phyloP scores from a whole-genome alignment of 1,284 basidiomycete species.

The Fistulina hepatica region DNA sequence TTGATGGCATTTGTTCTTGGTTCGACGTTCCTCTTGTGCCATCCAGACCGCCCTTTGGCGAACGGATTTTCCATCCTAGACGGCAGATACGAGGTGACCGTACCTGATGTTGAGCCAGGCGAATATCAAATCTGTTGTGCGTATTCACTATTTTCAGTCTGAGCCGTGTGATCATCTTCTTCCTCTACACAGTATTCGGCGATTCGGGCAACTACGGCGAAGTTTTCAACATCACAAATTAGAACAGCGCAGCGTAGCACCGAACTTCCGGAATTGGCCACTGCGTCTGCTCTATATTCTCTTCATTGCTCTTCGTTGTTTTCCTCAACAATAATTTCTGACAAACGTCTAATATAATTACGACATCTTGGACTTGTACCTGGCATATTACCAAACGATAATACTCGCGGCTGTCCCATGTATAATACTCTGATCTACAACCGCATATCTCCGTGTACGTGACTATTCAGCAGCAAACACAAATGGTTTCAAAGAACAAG shows the following conservation, averaged over 20 bases:
- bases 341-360: conserved; percentile 3
- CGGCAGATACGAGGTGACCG: conserved; percentile 28
- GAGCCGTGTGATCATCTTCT: conserved; percentile 1
- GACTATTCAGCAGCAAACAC: neutral
- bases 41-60: conserved; percentile 29
- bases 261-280: conserved; percentile 5
- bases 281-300: neutral
- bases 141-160: conserved; percentile 14
- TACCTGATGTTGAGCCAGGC: conserved; percentile 29
- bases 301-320: neutral
- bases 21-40: neutral
- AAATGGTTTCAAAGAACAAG: neutral
- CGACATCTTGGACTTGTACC: conserved; percentile 12
- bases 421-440: neutral
- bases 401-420: conserved; percentile 1
- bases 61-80: conserved; percentile 27
- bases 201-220: conserved; percentile 37
- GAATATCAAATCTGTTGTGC: conserved; percentile 36
- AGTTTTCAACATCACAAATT: conserved; percentile 27
- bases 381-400: conserved; percentile 6
- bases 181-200: conserved; percentile 31
- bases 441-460: neutral
- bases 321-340: neutral
- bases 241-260: conserved; percentile 9
- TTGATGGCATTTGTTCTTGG: neutral